A percentile compares a stretch with the other conserved stretches of the same genome.
These are phyloP conservation scores for Citrullus colocynthis DNA, from an alignment of 306 rosid species.

Conservation along the genomic window DNA sequence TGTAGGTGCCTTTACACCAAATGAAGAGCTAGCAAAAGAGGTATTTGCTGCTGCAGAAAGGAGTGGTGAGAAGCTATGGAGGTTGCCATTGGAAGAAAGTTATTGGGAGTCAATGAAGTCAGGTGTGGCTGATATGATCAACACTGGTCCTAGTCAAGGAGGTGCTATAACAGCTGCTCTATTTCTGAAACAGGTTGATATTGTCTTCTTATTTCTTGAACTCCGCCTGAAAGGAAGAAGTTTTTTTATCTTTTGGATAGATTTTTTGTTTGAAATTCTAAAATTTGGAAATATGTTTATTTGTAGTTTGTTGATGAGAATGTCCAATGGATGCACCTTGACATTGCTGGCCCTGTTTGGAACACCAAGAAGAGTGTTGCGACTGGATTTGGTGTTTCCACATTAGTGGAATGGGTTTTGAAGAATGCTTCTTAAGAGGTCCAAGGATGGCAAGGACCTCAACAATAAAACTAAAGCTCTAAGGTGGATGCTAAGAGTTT, in stretches of 20 bases:
- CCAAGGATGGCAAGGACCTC: not conserved
- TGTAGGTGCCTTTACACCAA: constrained; percentile 85
- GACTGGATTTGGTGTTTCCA: constrained; percentile 77
- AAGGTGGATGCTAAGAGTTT: not conserved
- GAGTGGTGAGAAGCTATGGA: constrained; percentile 91
- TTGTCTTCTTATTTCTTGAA: not conserved
- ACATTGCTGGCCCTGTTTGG: constrained; percentile 90
- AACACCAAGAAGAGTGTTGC: constrained; percentile 58
- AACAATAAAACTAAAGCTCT: not conserved
- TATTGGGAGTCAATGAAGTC: constrained; percentile 97
- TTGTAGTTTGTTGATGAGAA: constrained; percentile 91
- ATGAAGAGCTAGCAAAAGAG: constrained; percentile 84
- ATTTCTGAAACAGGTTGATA: constrained; percentile 73
- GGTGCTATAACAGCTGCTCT: constrained; percentile 85
- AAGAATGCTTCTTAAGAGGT: constrained; percentile 41
- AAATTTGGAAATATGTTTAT: constrained; percentile 9
- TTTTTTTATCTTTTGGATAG: not conserved
- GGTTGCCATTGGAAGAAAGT: constrained; percentile 92
- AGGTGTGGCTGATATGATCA: constrained; percentile 88
- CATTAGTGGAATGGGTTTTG: constrained; percentile 87
- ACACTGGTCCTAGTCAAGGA: constrained; percentile 72
- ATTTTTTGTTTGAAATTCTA: constrained; percentile 1
- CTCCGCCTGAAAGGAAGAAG: not conserved
- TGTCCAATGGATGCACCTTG: constrained; percentile 92
- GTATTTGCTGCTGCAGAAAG: constrained; percentile 60